These are phyloP conservation scores for Diaporthe citriasiana DNA, from an alignment of 2,329 filamentous ascomycete genomes.

Conservation along the genomic window DNA sequence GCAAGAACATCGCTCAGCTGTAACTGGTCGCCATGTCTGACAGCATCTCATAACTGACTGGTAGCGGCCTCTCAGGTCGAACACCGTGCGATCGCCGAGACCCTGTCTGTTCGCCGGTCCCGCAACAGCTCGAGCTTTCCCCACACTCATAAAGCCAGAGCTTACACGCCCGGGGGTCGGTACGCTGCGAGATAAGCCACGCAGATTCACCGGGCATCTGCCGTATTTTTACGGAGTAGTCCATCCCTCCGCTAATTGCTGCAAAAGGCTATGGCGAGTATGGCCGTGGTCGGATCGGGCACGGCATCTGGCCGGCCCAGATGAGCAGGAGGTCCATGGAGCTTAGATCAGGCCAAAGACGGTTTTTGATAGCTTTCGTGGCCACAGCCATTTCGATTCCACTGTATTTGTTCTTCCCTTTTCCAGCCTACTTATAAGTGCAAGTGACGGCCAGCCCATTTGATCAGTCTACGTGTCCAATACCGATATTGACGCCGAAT, in stretches of 20 bases:
- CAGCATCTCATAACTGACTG: not conserved
- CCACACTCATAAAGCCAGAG: not conserved
- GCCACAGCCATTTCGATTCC: too few species aligned
- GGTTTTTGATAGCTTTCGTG: not conserved
- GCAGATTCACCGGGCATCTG: not conserved
- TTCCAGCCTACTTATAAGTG: not conserved
- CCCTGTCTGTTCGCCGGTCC: conserved; percentile 28
- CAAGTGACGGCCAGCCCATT: not conserved
- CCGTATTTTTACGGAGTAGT: not conserved
- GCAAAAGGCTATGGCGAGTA: not conserved
- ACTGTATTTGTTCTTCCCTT: too few species aligned
- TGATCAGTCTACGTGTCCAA: not conserved
- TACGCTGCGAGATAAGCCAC: conserved; percentile 23
- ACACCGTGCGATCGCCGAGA: conserved; percentile 15
- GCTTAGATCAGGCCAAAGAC: not conserved
- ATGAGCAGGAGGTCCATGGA: not conserved
- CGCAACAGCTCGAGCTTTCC: conserved; percentile 11
- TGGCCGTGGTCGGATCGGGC: not conserved
- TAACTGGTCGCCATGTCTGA: not conserved
- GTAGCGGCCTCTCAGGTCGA: not conserved
- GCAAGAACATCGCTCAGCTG: not conserved
- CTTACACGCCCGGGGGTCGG: conserved; percentile 5
- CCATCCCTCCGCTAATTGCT: not conserved
- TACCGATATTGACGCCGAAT: not conserved
- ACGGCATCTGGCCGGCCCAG: not conserved